Base-by-base conservation (phyloP, 257 asterid species). In the Euphrasia confusa region DNA sequence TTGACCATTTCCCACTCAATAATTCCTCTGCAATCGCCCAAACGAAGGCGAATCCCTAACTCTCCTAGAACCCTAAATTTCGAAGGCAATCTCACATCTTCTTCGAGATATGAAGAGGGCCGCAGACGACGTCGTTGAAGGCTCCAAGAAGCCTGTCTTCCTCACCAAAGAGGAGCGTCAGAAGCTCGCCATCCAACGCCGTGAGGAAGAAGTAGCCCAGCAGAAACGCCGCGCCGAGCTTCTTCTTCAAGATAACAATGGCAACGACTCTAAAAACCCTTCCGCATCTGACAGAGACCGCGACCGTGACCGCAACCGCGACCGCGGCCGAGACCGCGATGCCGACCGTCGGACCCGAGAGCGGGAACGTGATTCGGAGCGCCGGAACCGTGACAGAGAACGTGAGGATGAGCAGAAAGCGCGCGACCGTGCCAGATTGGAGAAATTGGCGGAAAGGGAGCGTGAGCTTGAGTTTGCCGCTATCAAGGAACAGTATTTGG, bases 161-260 rank as follows among this genome's bases (percentile, higher is more conserved):
- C 54, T 48, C 24, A 48, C 54, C 1, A 48, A 48, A n/a, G 54
- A 48, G 26, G 54, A 48, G 54, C 54, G 54, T 6, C 54, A 49
- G 26, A 15, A 15, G 21, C 55, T 49, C 55, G 55, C 55, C 27
- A 17, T 49, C 55, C 55, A n/a, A 49, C 55, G 55, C 26, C 55
- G 55, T 9, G 26, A 49, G 55, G 55, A 49, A 49, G 55, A 49
- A 49, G 55, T 17, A 4, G 55, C 55, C 10, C 55, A 49, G 55
- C 55, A 49, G 55, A 49, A 49, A 13, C 27, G 55, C 55, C 55
- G 55, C 26, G 55, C 55, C 55, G 55, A 49, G 55, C 21, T 49
- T 14, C 55, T 49, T 49, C 55, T 49, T 17, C 55, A 49, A 49
- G n/a, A 12, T 17, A 49, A 49, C 55, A 49, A 14, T 49, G 26